These are phyloP conservation scores for Epichloe glyceriae DNA, from an alignment of 2,329 filamentous ascomycete species.

Conservation along the genomic window DNA sequence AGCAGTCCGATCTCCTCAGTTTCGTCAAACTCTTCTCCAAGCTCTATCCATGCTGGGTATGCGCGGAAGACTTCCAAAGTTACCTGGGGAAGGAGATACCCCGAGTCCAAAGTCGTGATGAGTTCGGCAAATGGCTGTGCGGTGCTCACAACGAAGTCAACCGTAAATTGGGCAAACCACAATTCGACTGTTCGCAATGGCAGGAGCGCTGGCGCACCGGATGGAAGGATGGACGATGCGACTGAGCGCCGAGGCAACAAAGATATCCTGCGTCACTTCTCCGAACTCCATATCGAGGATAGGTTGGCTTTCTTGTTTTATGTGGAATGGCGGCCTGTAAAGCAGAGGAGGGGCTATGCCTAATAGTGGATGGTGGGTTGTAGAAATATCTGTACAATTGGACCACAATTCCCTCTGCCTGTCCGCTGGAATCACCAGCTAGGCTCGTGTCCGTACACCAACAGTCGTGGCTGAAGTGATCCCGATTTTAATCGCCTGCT, in stretches of 20 bases:
- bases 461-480: not conserved
- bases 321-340: not conserved
- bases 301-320: not conserved
- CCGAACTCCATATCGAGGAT: too few relatives aligned
- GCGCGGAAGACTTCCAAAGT: conserved; percentile 76
- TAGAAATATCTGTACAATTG: not conserved
- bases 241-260: conserved; percentile 20
- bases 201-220: conserved; percentile 91
- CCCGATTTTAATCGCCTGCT: not conserved
- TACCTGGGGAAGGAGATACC: conserved; percentile 69
- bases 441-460: not conserved
- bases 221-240: conserved; percentile 58
- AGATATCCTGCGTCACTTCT: not conserved
- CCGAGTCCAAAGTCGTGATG: conserved; percentile 41
- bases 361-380: too few relatives aligned
- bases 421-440: not conserved
- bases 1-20: conserved; percentile 63
- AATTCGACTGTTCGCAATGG: conserved; percentile 84
- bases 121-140: conserved; percentile 74
- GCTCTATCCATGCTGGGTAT: conserved; percentile 91
- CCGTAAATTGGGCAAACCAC: conserved; percentile 75
- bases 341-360: not conserved
- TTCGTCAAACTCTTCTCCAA: conserved; percentile 75
- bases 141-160: conserved; percentile 83
- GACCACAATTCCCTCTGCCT: not conserved